Evolutionary conservation across 768 basidiomycete species (phyloP).

Genomic region (Crucibulum laeve): DNA sequence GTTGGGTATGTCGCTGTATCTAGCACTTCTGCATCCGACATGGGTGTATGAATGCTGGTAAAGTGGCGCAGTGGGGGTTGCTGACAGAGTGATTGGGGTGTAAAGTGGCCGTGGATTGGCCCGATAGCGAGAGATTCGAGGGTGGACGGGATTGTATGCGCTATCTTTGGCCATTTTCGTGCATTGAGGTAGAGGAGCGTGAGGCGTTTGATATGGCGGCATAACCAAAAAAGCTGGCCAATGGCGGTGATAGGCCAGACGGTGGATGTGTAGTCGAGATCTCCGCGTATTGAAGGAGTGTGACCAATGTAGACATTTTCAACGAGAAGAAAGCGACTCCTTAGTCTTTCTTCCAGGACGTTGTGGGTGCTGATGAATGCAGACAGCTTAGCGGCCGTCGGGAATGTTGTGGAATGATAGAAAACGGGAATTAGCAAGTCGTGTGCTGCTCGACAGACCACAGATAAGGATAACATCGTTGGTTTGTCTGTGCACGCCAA

Average conservation of each 20-base stretch:
- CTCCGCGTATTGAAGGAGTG: constrained; percentile 8
- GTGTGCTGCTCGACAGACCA: constrained; percentile 4
- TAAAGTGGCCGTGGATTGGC: constrained; percentile 28
- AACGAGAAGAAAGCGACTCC: constrained; percentile 16
- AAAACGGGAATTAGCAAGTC: constrained; percentile 16
- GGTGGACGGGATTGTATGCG: constrained; percentile 23
- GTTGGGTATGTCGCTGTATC: constrained; percentile 23
- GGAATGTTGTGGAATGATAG: constrained; percentile 19
- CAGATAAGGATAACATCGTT: not conserved
- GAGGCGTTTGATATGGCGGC: constrained; percentile 20
- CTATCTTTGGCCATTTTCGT: constrained; percentile 21
- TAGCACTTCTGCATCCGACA: constrained; percentile 29
- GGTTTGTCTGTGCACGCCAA: constrained; percentile 8
- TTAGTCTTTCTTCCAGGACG: constrained; percentile 10
- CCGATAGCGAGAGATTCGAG: constrained; percentile 26
- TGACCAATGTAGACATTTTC: constrained; percentile 28
- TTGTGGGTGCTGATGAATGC: constrained; percentile 17
- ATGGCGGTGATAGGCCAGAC: constrained; percentile 27
- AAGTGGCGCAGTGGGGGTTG: constrained; percentile 18
- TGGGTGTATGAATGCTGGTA: constrained; percentile 27
- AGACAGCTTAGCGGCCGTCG: constrained; percentile 12
- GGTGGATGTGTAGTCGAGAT: constrained; percentile 23
- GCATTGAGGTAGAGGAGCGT: constrained; percentile 26
- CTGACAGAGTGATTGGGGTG: constrained; percentile 19
- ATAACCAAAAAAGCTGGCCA: constrained; percentile 23